phyloP scores from a whole-genome alignment of 2,329 filamentous ascomycete genomes.

The Fusarium mundagurra region DNA sequence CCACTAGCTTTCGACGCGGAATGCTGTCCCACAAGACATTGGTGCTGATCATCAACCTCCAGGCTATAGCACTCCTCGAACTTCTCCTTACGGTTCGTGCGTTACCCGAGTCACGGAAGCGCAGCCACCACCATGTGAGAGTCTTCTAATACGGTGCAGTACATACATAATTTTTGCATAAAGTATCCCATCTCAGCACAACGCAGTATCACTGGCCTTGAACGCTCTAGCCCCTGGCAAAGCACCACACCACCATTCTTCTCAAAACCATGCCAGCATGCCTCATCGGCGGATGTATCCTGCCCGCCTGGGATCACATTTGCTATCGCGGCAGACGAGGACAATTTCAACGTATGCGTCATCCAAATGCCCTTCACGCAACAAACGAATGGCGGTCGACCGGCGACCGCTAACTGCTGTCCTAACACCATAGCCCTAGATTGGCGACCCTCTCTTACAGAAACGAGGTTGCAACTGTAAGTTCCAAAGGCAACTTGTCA shows the following conservation, averaged over 20 bases:
- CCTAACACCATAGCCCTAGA: background rate
- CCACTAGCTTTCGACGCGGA: background rate
- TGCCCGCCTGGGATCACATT: slow-evolving; percentile 24
- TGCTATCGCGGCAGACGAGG: slow-evolving; percentile 26
- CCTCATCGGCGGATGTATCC: slow-evolving; percentile 13
- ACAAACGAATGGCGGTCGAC: slow-evolving; percentile 7
- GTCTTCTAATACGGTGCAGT: background rate
- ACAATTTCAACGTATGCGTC: slow-evolving; percentile 10
- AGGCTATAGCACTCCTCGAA: background rate
- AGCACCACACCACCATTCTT: slow-evolving; percentile 19
- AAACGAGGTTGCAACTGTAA: background rate
- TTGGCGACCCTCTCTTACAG: background rate
- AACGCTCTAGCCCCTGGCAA: slow-evolving; percentile 6
- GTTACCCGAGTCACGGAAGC: slow-evolving; percentile 31
- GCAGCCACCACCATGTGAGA: slow-evolving; percentile 34
- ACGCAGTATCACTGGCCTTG: background rate
- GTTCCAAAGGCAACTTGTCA: background rate
- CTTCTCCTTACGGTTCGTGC: slow-evolving; percentile 33
- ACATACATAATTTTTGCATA: slow-evolving; percentile 21
- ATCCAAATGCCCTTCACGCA: slow-evolving; percentile 5
- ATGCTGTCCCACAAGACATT: slow-evolving; percentile 12
- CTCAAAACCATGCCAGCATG: slow-evolving; percentile 10
- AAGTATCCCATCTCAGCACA: slow-evolving; percentile 1
- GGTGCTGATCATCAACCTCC: slow-evolving; percentile 22
- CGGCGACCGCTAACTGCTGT: background rate